These are phyloP conservation scores for Soucietia sequanensis DNA, from an alignment of 805 yeast species.

Conservation along the genomic window DNA sequence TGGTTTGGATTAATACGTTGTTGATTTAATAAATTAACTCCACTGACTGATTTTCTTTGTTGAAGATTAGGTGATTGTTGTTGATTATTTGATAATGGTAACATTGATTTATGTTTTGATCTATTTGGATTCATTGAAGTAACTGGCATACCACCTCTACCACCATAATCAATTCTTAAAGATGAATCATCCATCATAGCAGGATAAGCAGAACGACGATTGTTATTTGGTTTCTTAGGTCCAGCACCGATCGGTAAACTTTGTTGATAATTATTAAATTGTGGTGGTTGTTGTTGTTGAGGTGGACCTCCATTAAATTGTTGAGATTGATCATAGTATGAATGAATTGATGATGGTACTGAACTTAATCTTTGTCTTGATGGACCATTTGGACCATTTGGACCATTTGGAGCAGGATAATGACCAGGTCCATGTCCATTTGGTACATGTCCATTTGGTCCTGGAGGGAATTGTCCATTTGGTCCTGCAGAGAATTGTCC, in stretches of 20 bases:
- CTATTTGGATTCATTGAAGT: slow-evolving; percentile 14
- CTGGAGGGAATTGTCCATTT: neutral
- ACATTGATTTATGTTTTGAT: slow-evolving; percentile 1
- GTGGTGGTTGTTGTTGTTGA: slow-evolving; percentile 2
- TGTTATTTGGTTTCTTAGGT: slow-evolving; percentile 29
- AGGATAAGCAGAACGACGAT: slow-evolving; percentile 38
- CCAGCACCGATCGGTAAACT: slow-evolving; percentile 9
- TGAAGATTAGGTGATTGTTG: neutral
- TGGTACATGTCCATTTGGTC: neutral
- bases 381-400: too few species aligned
- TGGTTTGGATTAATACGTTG: neutral
- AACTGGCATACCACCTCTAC: slow-evolving; percentile 48
- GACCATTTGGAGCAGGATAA: too few species aligned
- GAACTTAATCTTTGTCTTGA: slow-evolving; percentile 12
- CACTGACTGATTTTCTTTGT: slow-evolving; percentile 1
- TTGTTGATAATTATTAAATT: neutral
- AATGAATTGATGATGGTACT: slow-evolving; percentile 10
- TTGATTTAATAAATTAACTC: neutral
- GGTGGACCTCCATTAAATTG: slow-evolving; percentile 3
- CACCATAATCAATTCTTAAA: slow-evolving; percentile 39
- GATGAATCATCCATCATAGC: slow-evolving; percentile 29
- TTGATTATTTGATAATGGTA: slow-evolving; percentile 1
- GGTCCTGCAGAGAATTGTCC: neutral
- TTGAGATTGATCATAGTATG: slow-evolving; percentile 7
- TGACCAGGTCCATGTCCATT: neutral